A percentile compares a stretch with the other conserved stretches of the same genome.
Conservation (phyloP, 805 yeast genomes). For the Peterozyma toletana region DNA sequence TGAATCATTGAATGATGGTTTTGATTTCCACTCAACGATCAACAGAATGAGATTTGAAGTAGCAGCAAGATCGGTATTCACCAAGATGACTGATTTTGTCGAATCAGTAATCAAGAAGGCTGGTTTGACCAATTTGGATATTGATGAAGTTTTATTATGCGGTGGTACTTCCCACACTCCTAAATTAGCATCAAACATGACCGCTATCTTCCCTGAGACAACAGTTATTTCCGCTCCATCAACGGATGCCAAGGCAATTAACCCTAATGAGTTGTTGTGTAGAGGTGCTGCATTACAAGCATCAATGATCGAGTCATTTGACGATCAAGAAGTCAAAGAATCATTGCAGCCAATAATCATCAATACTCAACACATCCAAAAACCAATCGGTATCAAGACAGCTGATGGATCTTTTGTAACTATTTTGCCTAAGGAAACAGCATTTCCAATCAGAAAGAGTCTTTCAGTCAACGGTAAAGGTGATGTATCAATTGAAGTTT, state of each 20-base stretch:
- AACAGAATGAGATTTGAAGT: slow-evolving; percentile 93
- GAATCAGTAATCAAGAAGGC: slow-evolving; percentile 75
- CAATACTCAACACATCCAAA: slow-evolving; percentile 79
- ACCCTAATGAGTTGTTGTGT: slow-evolving; percentile 85
- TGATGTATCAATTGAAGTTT: slow-evolving; percentile 61
- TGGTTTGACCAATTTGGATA: slow-evolving; percentile 72
- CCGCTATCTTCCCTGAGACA: slow-evolving; percentile 72
- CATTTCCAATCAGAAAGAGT: slow-evolving; percentile 82
- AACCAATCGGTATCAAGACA: slow-evolving; percentile 79
- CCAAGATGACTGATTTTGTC: slow-evolving; percentile 70
- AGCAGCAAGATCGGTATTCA: slow-evolving; percentile 70
- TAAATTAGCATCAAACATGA: slow-evolving; percentile 73
- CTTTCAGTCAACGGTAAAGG: slow-evolving; percentile 55
- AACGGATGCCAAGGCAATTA: slow-evolving; percentile 65
- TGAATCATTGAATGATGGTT: slow-evolving; percentile 91
- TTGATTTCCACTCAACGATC: slow-evolving; percentile 85
- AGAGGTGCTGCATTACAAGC: slow-evolving; percentile 98
- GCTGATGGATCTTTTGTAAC: slow-evolving; percentile 65
- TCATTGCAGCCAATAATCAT: slow-evolving; percentile 77
- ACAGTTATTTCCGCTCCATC: slow-evolving; percentile 73
- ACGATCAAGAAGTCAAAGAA: slow-evolving; percentile 74
- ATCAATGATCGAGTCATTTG: slow-evolving; percentile 73
- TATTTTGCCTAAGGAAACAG: slow-evolving; percentile 74
- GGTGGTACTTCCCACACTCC: slow-evolving; percentile 95
- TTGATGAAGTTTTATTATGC: slow-evolving; percentile 84